Conservation (phyloP, 441 rosid species). For the Brassica balearica region DNA sequence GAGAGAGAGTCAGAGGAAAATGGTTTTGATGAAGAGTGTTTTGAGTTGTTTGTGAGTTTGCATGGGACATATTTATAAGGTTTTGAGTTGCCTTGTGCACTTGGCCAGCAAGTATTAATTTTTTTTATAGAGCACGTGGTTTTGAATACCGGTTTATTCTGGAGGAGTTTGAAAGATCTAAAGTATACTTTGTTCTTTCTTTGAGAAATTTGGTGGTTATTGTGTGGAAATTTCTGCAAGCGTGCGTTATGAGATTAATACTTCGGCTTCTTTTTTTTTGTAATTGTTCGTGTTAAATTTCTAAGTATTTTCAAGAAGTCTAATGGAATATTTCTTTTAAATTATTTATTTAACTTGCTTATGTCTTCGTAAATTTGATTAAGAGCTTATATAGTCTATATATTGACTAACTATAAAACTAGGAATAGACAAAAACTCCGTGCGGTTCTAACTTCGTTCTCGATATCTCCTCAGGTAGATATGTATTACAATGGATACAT, state of each 20-base stretch:
- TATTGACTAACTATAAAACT: no score
- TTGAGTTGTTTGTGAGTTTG: conserved; percentile 39
- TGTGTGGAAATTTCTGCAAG: conserved; percentile 44
- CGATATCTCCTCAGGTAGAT: no score
- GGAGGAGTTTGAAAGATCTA: conserved; percentile 39
- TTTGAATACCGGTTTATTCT: conserved; percentile 35
- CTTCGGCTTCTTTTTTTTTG: not conserved
- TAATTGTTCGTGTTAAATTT: conserved; percentile 39
- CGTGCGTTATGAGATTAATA: not conserved
- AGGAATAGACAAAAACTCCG: no score
- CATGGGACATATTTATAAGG: conserved; percentile 35
- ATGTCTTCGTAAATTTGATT: conserved; percentile 23
- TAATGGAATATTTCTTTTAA: conserved; percentile 33
- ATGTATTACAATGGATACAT: no score
- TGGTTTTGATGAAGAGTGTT: conserved; percentile 39
- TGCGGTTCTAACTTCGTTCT: no score
- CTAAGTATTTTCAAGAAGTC: conserved; percentile 41
- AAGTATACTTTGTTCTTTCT: not conserved
- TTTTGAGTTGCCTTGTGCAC: not conserved
- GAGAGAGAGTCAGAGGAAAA: not conserved
- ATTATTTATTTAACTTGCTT: conserved; percentile 16
- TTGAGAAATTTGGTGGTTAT: conserved; percentile 34
- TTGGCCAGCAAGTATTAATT: conserved; percentile 1
- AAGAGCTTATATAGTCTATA: not conserved
- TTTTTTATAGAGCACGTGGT: conserved; percentile 31